Conservation (phyloP, 345 rosid species). For the Eucalyptus sideroxylon region DNA sequence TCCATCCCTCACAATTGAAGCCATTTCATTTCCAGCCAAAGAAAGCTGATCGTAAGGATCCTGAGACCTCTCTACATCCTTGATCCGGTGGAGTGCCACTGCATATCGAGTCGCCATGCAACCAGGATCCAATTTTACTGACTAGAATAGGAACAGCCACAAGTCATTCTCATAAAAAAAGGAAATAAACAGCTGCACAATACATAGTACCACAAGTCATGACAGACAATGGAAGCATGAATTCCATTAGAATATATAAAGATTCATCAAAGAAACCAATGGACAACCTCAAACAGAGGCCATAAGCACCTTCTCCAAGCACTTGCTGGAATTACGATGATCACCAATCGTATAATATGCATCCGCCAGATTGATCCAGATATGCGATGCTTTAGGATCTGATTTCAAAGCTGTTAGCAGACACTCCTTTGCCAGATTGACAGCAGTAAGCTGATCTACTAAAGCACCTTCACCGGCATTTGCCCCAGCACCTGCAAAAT, state of each 20-base stretch:
- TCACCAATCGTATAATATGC: conserved; percentile 69
- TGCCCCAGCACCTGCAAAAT: conserved; percentile 76
- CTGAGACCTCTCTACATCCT: conserved; percentile 94
- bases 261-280: conserved; percentile 4
- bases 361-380: conserved; percentile 74
- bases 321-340: conserved; percentile 79
- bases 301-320: conserved; percentile 98
- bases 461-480: conserved; percentile 50
- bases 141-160: conserved; percentile 22
- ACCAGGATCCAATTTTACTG: conserved; percentile 85
- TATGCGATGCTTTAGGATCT: conserved; percentile 84
- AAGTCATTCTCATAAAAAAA: neutral
- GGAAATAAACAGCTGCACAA: neutral
- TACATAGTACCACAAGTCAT: neutral
- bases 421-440: conserved; percentile 80
- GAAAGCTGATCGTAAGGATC: conserved; percentile 78
- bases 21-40: conserved; percentile 98
- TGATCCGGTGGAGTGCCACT: conserved; percentile 80
- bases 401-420: conserved; percentile 56
- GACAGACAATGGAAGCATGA: neutral
- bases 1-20: conserved; percentile 87
- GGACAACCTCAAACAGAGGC: conserved; percentile 17
- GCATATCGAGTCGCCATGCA: conserved; percentile 94
- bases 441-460: conserved; percentile 41
- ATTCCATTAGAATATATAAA: conserved; percentile 8